A percentile compares a stretch with the other conserved stretches of the same genome.
Evolutionary conservation across 139 green algal species (phyloP).

Genomic region (Eudorina sp.): DNA sequence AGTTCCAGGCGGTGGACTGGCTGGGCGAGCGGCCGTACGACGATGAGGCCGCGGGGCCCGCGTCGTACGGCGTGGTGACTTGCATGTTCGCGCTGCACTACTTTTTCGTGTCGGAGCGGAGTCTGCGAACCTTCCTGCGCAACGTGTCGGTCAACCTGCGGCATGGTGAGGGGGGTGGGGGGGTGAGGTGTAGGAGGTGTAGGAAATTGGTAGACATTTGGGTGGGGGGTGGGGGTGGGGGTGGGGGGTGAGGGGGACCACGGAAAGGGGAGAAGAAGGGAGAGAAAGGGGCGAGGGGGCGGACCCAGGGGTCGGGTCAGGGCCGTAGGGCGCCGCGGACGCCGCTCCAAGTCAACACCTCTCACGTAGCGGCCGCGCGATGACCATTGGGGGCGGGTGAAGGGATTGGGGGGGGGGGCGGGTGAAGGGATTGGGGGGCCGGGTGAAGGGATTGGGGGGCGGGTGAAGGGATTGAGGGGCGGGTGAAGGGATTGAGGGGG

Average conservation of each 20-base stretch:
- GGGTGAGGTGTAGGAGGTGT: not conserved
- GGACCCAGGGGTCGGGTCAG: too few species aligned
- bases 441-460: too few species aligned
- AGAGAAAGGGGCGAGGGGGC: too few species aligned
- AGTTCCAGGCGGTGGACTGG: slow-evolving; percentile 56
- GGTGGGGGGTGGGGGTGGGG: not conserved
- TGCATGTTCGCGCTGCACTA: slow-evolving; percentile 98
- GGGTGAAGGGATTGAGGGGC: too few species aligned
- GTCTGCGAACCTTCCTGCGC: slow-evolving; percentile 79
- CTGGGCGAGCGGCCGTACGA: slow-evolving; percentile 43
- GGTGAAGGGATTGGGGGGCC: too few species aligned
- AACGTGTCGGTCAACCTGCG: slow-evolving; percentile 91
- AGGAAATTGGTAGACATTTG: not conserved
- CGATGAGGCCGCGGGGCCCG: not conserved
- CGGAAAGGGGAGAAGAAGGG: not conserved
- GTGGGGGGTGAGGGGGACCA: too few species aligned
- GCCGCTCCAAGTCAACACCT: too few species aligned
- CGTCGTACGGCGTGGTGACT: slow-evolving; percentile 83
- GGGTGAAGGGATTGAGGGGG: too few species aligned
- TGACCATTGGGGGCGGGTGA: too few species aligned
- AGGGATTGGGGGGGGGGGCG: too few species aligned
- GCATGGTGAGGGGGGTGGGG: slow-evolving; percentile 57
- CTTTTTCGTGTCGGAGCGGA: slow-evolving; percentile 85
- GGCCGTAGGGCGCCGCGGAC: too few species aligned
- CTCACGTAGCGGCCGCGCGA: too few species aligned